phyloP scores from a whole-genome alignment of 2,329 filamentous ascomycete genomes.

The Microsporum canis region DNA sequence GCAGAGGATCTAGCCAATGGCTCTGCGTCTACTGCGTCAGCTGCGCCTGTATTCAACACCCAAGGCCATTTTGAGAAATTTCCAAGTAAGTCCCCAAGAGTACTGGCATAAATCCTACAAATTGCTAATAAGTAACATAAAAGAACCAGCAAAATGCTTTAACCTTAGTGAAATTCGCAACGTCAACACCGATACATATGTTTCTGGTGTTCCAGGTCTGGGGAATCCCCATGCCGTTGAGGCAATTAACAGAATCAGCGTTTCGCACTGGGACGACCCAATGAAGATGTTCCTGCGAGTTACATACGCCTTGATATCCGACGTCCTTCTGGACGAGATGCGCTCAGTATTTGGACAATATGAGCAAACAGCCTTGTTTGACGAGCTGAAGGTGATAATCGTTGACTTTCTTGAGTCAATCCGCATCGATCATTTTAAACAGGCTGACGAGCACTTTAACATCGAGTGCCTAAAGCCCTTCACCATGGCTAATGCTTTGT shows the following conservation, averaged over 20 bases:
- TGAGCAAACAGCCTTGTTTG: constrained; percentile 26
- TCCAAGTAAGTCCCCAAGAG: background rate
- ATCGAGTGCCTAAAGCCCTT: constrained; percentile 48
- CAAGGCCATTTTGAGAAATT: background rate
- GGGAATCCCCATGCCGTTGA: constrained; percentile 52
- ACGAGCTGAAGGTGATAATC: constrained; percentile 32
- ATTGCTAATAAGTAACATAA: background rate
- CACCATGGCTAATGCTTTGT: constrained; percentile 35
- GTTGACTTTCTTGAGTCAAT: constrained; percentile 38
- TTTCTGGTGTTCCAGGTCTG: constrained; percentile 48
- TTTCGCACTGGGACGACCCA: constrained; percentile 48
- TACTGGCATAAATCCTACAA: background rate
- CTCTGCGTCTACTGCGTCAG: background rate
- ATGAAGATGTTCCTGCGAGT: constrained; percentile 33
- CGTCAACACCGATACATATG: constrained; percentile 45
- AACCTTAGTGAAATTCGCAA: constrained; percentile 37
- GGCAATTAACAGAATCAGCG: constrained; percentile 45
- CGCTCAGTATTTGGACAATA: constrained; percentile 27
- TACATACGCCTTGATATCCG: constrained; percentile 22
- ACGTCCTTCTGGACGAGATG: constrained; percentile 37
- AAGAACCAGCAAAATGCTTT: constrained; percentile 18
- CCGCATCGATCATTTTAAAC: constrained; percentile 27
- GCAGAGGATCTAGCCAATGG: background rate
- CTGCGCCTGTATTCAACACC: background rate
- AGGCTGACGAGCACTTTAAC: constrained; percentile 40